Evolutionary conservation across 129 eudicot species (phyloP), one percentile per base, ranked within the genome.

Genomic region (Centaurea solstitialis): DNA sequence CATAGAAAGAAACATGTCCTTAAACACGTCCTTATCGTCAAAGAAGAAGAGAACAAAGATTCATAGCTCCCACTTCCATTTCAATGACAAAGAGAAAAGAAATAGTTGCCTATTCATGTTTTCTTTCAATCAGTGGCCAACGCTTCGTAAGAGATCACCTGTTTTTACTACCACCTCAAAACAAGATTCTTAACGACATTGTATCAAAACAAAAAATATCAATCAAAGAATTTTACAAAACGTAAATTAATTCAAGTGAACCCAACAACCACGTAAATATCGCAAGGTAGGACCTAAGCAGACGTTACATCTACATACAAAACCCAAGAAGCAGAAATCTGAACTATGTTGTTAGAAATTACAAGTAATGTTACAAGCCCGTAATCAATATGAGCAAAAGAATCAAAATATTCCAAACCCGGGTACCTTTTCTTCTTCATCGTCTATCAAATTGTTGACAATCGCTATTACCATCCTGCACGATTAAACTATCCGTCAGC

Each of bases 391-490:
- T 68, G 28, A 43, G 39, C 47, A 70, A 21, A 26, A 37, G 23
- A 62, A 45, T 65, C 73, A 83, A 72, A 61, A 83, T 64, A 83
- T 41, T 33, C 86, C 86, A n/a, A 39, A 83, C 61, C 79, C 74
- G 43, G 65, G 87, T 30, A 83, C 50, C 26, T 53, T 74, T 74
- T 85, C 90, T 77, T 83, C 86, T 22, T 87, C 88, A 5, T 87
- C 84, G 73, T 81, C 86, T 65, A 87, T 77, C 80, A 85, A 82
- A 78, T 78, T 68, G 86, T 87, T 70, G 74, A 87, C 86, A 62
- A 84, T 75, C 37, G 82, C 28, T 67, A 87, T 69, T 62, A 87
- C 90, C 82, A 87, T 64, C 90, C 90, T 87, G 84, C 84, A 84
- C 24, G 17, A 59, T 82, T 28, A 78, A 26, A 24, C 26, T 57